Evolutionary conservation across 2,329 filamentous ascomycete species (phyloP), one percentile per base, ranked within the genome.

Genomic region (Dissoconium aciculare): DNA sequence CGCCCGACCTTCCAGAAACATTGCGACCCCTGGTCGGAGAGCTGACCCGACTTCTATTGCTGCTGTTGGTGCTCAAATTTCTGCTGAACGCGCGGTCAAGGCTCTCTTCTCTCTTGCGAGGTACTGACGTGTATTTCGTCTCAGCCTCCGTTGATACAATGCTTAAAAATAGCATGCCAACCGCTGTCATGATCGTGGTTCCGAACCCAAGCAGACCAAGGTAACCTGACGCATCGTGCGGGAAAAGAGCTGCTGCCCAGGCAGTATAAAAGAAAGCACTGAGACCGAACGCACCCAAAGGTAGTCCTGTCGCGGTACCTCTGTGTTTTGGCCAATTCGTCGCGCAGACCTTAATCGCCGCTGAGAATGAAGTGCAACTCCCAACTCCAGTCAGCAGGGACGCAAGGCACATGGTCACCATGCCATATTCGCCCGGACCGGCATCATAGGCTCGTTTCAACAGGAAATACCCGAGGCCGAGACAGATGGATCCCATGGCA

Each of bases 211-310:
- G 64, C 15, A 95, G 61, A 40, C 87, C 63, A 34, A 98, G 65
- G 45, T 94, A 85, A 23, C 71, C 69, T 33, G 78, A 77, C 1
- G 84, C 89, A 46, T 91, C 74, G 23, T 83, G 82, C 2, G 82
- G 80, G 50, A 93, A 85, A 24, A 82, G 61, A 27, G 91, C 51
- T 11, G 73, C 71, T 13, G 83, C 81, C 17, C 91, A 58, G 2
- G 76, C 66, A 1, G 89, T 87, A 59, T 94, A 98, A 62, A 95
- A 92, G 58, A 98, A 89, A 32, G 89, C 89, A 52, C 85, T 94
- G 34, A 98, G 60, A 3, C 89, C 89, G 51, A 95, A 95, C 3
- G 82, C 85, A 34, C 89, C 82, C 33, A 95, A 59, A 4, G 89
- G 87, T 46, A 95, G 89, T 1, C 85, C 85, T 4, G 89, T 95